Conservation (phyloP, 768 basidiomycete genomes). For the Paxillus ammoniavirescens region DNA sequence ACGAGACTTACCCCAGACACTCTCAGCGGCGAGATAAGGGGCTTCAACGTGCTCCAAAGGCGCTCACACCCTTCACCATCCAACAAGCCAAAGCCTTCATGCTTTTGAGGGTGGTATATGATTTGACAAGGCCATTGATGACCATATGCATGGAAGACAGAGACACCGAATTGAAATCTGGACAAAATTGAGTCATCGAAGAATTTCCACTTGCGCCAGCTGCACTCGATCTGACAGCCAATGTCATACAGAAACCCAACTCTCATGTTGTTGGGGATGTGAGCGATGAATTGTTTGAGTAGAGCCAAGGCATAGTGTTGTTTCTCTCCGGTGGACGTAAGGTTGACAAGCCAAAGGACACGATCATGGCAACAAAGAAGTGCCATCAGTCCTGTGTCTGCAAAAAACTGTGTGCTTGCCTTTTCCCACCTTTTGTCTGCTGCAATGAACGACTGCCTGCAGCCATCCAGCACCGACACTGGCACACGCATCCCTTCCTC, state of each 20-base stretch:
- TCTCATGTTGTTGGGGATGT: conserved; percentile 1
- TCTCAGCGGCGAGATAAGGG: no score
- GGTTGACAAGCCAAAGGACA: no score
- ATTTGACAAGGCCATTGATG: conserved; percentile 36
- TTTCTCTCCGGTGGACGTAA: no score
- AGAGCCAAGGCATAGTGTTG: no score
- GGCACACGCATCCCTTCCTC: conserved; percentile 27
- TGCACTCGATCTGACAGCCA: conserved; percentile 2
- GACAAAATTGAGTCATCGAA: background rate
- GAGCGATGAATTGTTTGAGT: background rate
- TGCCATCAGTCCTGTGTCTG: no score
- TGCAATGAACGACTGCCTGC: conserved; percentile 6
- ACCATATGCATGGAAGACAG: conserved; percentile 35
- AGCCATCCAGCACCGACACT: conserved; percentile 31
- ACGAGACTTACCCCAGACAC: no score
- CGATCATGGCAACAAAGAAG: no score
- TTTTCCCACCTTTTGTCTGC: conserved; percentile 6
- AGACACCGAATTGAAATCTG: conserved; percentile 21
- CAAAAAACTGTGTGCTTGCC: no score
- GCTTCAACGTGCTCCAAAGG: no score
- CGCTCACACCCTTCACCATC: no score
- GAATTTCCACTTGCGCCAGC: conserved; percentile 4
- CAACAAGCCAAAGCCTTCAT: no score
- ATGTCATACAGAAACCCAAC: conserved; percentile 7
- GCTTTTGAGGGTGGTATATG: conserved; percentile 35